Conservation (phyloP, 495 filamentous ascomycete genomes). For the Neurospora sp. region DNA sequence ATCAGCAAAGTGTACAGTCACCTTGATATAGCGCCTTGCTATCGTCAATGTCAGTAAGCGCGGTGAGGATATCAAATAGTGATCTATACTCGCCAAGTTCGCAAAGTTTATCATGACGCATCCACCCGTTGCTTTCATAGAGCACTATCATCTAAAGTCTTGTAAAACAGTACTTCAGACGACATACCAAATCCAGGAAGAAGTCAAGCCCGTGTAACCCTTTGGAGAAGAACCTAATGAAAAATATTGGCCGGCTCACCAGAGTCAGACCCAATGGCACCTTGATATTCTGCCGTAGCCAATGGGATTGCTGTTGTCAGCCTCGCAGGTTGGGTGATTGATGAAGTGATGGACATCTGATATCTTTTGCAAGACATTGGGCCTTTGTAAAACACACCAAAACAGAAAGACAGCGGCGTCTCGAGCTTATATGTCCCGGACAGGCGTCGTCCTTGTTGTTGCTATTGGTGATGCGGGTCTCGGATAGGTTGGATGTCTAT, state of each 20-base stretch:
- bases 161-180: background rate
- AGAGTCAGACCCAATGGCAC: background rate
- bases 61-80: background rate
- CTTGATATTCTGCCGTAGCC: background rate
- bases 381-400: background rate
- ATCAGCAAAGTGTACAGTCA: background rate
- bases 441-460: background rate
- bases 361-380: background rate
- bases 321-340: background rate
- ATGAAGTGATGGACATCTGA: background rate
- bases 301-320: background rate
- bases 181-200: slow-evolving; percentile 10
- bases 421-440: background rate
- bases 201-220: background rate
- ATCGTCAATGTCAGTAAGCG: background rate
- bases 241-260: background rate
- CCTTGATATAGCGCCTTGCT: background rate
- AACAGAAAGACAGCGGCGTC: background rate
- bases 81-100: background rate
- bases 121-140: background rate
- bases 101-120: background rate
- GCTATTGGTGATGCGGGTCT: background rate
- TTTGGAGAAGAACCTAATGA: background rate
- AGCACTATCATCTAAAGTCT: background rate
- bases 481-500: background rate